A percentile compares a stretch with the other conserved stretches of the same genome.
These are phyloP conservation scores for Apiospora marii DNA, from an alignment of 2,329 filamentous ascomycete species.

Conservation along the genomic window DNA sequence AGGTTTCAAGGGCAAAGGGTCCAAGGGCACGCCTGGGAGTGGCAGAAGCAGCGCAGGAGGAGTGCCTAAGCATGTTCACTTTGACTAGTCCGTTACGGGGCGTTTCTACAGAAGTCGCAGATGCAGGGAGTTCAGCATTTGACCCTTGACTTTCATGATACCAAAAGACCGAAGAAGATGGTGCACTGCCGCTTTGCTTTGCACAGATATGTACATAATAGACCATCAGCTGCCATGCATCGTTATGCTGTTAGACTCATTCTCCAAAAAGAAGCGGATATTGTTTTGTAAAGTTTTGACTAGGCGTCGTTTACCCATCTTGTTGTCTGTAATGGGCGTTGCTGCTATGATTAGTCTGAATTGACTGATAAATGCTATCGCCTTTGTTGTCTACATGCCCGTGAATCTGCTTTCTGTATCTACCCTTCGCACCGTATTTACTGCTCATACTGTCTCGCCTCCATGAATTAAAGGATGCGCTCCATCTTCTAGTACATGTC, in stretches of 20 bases:
- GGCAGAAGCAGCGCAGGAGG: neutral
- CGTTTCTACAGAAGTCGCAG: neutral
- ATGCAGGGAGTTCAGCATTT: constrained; percentile 11
- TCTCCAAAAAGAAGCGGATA: neutral
- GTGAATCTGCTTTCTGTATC: neutral
- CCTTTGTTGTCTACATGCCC: neutral
- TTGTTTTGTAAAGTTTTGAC: neutral
- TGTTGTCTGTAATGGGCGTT: neutral
- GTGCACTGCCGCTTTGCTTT: neutral
- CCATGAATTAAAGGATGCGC: neutral
- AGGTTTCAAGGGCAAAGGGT: neutral
- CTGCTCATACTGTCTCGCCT: neutral
- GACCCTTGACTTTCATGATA: constrained; percentile 19
- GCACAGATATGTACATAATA: constrained; percentile 20
- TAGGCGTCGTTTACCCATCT: neutral
- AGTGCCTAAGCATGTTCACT: neutral
- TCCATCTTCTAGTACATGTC: too few species aligned
- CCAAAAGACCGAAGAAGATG: constrained; percentile 18
- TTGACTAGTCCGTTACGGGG: neutral
- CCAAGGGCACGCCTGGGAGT: neutral
- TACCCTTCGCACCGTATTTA: too few species aligned
- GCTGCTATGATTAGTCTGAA: neutral
- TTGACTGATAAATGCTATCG: neutral
- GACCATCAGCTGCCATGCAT: neutral
- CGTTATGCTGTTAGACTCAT: neutral